phyloP scores from a whole-genome alignment of 2,329 filamentous ascomycete species.

The Nemania sp. region DNA sequence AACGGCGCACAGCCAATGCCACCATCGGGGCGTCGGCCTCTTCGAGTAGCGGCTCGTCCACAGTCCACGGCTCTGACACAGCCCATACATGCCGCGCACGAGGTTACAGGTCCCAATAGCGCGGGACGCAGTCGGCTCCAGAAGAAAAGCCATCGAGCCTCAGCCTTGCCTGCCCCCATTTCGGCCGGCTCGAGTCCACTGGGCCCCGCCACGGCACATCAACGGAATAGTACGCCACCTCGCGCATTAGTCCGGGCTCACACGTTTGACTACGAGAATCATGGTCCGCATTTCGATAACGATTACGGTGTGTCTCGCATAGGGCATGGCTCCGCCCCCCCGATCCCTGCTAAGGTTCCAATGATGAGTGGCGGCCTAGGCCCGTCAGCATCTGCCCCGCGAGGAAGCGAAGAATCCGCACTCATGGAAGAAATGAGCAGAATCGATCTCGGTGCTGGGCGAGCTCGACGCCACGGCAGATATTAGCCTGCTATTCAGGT shows the following conservation, averaged over 20 bases:
- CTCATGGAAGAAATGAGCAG: constrained; percentile 72
- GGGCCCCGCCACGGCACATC: constrained; percentile 57
- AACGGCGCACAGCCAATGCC: constrained; percentile 59
- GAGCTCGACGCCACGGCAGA: constrained; percentile 54
- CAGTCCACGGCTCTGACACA: constrained; percentile 51
- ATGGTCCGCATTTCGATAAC: constrained; percentile 46
- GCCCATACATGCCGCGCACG: constrained; percentile 35
- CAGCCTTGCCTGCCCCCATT: constrained; percentile 47
- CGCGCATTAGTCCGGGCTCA: constrained; percentile 51
- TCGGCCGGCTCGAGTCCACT: constrained; percentile 53
- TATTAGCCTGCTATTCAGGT: constrained; percentile 30
- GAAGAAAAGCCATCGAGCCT: constrained; percentile 60
- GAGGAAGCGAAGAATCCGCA: constrained; percentile 56
- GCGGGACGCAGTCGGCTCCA: constrained; percentile 64
- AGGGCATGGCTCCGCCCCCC: constrained; percentile 52
- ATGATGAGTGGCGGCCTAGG: constrained; percentile 49
- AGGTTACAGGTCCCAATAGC: constrained; percentile 44
- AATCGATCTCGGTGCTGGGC: constrained; percentile 67
- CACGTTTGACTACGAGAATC: constrained; percentile 62
- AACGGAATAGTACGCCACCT: constrained; percentile 54
- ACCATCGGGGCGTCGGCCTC: constrained; percentile 54
- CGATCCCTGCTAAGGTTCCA: constrained; percentile 73
- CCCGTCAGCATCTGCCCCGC: constrained; percentile 32
- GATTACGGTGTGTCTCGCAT: constrained; percentile 37
- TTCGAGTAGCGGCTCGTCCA: constrained; percentile 56